Conservation (phyloP, 1,139 yeast species). For the Pichia sp. region DNA sequence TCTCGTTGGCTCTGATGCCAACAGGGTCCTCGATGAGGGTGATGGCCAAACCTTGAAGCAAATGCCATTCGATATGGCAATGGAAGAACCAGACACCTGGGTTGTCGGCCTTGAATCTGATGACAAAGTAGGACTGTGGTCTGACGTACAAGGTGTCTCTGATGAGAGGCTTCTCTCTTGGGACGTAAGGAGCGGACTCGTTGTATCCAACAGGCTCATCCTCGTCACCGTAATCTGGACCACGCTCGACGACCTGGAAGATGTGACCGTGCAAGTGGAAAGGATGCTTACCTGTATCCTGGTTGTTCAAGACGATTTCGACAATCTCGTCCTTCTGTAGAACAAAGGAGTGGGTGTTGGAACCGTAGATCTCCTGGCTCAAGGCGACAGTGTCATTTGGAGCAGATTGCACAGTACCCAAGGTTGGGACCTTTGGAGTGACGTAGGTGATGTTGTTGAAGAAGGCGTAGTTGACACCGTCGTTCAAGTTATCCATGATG, state of each 20-base stretch:
- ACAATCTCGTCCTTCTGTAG: conserved; percentile 65
- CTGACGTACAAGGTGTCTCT: conserved; percentile 51
- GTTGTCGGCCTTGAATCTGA: conserved; percentile 54
- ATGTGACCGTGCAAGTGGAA: conserved; percentile 88
- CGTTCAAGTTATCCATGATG: conserved; percentile 68
- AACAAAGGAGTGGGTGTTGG: conserved; percentile 71
- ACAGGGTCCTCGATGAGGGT: conserved; percentile 50
- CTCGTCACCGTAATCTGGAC: conserved; percentile 43
- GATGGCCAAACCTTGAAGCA: conserved; percentile 57
- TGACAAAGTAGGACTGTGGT: conserved; percentile 53
- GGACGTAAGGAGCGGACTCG: conserved; percentile 46
- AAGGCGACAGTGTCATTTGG: conserved; percentile 47
- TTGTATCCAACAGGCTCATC: conserved; percentile 47
- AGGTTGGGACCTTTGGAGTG: conserved; percentile 77
- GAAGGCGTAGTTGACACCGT: conserved; percentile 88
- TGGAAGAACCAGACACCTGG: conserved; percentile 68
- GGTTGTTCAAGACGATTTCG: conserved; percentile 68
- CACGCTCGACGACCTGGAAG: conserved; percentile 63
- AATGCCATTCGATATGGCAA: conserved; percentile 64
- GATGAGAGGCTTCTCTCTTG: conserved; percentile 51
- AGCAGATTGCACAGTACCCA: conserved; percentile 70
- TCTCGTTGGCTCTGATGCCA: conserved; percentile 49
- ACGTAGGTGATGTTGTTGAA: conserved; percentile 80
- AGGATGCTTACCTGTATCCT: conserved; percentile 87
- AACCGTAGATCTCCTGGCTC: conserved; percentile 65